Percentiles rank a stretch among this genome's conserved stretches.
Conservation (phyloP, 1,284 basidiomycete species). For the Mycena sp. region DNA sequence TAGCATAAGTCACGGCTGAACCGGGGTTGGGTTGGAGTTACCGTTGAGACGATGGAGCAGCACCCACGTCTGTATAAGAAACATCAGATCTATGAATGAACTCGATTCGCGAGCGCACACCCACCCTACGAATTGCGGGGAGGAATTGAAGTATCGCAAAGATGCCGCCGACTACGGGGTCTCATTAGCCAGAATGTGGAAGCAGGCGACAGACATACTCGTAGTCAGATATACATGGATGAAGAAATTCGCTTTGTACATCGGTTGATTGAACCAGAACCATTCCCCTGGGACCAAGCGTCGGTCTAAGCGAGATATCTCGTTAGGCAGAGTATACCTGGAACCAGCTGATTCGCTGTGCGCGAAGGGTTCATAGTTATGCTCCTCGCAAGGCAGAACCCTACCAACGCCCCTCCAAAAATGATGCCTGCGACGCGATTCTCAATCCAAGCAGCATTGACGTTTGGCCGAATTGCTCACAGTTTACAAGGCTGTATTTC, state of each 20-base stretch:
- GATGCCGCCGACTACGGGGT: conserved; percentile 35
- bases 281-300: conserved; percentile 34
- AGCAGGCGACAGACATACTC: conserved; percentile 24
- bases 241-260: conserved; percentile 36
- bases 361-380: conserved; percentile 31
- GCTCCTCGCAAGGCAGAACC: conserved; percentile 36
- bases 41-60: conserved; percentile 38
- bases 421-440: conserved; percentile 30
- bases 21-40: neutral
- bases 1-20: conserved; percentile 2
- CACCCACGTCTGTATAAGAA: conserved; percentile 25
- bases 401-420: conserved; percentile 38
- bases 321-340: conserved; percentile 30
- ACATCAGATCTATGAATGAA: neutral
- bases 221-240: conserved; percentile 40
- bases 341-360: conserved; percentile 13
- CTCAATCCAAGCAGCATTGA: neutral
- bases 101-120: neutral
- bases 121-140: conserved; percentile 38
- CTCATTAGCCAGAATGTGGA: neutral
- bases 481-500: conserved; percentile 34
- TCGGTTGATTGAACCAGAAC: conserved; percentile 35
- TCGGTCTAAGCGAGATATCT: neutral
- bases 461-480: conserved; percentile 27
- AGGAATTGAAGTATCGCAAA: conserved; percentile 37